Evolutionary conservation across 2,329 filamentous ascomycete species (phyloP), one percentile per base, ranked within the genome.

Genomic region (Cladosporium austrohemisphaericum): DNA sequence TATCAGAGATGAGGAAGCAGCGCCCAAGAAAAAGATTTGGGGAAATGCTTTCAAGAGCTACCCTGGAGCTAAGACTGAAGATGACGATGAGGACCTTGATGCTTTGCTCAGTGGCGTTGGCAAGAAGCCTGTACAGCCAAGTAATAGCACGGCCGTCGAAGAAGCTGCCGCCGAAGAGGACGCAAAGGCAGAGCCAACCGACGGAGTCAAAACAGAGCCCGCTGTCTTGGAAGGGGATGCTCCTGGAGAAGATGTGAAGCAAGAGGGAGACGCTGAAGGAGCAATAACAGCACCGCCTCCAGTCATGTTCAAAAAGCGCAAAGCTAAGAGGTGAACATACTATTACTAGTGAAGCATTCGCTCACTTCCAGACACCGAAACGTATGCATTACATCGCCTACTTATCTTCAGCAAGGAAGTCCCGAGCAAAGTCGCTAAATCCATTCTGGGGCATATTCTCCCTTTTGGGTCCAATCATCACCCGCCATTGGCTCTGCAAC

Each of bases 251-350:
- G 20, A 16, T 2, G 3, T 25, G 3, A 47, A 47, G 20, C 5
- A 37, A 11, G 43, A 47, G 33, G 43, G 57, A 28, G 52, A 63
- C 23, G 68, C 71, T 52, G 52, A 54, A 10, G 59, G 41, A 47
- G 51, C 14, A 19, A 25, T 28, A 64, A 62, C 55, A 37, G 64
- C 64, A 9, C 73, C 77, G 2, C 66, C 70, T 5, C 74, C 78
- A 0, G 76, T 89, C 2, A 72, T 89, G 3, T 93, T 92, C 69
- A 92, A 91, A 70, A 91, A 90, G 71, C 75, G 87, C 47, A 92
- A 89, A 62, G 56, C 58, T 16, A 67, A 67, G 57, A 64, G 57
- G 48, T 66, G 64, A 47, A 14, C 22, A 7, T 29, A 6, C 13
- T 23, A 37, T 13, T n/a, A 22, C 4, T 23, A 41, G 18, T 13